Evolutionary conservation across 306 rosid species (phyloP).

Genomic region (Trifolium repens): DNA sequence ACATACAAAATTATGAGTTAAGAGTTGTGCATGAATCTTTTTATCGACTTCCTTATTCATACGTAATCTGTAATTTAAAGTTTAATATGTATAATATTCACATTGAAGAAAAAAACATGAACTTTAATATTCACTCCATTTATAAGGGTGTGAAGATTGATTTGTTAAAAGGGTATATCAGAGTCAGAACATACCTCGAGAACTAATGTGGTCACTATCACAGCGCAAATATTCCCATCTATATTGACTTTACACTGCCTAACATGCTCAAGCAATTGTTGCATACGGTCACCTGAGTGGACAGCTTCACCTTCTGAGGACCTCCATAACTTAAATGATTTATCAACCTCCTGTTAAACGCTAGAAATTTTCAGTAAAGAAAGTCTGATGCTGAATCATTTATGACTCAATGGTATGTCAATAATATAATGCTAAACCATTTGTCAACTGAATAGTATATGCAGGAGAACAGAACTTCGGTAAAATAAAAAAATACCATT

Average conservation of each 20-base stretch:
- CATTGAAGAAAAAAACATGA: not conserved
- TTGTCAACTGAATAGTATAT: constrained; percentile 9
- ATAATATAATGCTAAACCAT: constrained; percentile 8
- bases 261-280: constrained; percentile 78
- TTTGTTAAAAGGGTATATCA: constrained; percentile 17
- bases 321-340: constrained; percentile 58
- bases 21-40: no score
- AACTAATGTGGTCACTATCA: constrained; percentile 83
- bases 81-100: no score
- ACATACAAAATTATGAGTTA: no score
- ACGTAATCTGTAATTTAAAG: no score
- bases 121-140: constrained; percentile 31
- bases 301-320: constrained; percentile 43
- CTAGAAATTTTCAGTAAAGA: constrained; percentile 1
- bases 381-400: not conserved
- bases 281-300: constrained; percentile 71
- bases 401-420: not conserved
- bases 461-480: not conserved
- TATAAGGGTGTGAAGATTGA: not conserved
- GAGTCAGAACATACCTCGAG: constrained; percentile 65
- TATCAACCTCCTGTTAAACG: constrained; percentile 70
- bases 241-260: constrained; percentile 73
- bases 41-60: no score
- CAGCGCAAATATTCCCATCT: constrained; percentile 73
- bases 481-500: not conserved